A percentile compares a stretch with the other conserved stretches of the same genome.
phyloP scores from a whole-genome alignment of 2,329 filamentous ascomycete species.

The Aspergillus oerlinghausenensis region DNA sequence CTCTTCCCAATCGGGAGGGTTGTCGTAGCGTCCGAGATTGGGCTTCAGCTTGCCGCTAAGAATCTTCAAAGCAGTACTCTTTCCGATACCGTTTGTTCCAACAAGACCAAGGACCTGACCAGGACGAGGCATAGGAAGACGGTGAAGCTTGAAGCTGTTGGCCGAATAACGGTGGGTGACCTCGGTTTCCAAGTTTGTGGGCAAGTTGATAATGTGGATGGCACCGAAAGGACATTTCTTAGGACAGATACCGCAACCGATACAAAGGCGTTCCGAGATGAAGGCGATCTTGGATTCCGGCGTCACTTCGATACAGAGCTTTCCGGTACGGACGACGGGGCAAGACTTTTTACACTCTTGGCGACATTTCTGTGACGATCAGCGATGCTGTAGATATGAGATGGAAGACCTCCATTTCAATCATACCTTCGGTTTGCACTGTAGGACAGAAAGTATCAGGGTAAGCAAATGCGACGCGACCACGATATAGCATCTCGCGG shows the following conservation, averaged over 20 bases:
- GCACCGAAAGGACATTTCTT: slow-evolving; percentile 99
- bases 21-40: slow-evolving; percentile 89
- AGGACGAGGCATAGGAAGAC: slow-evolving; percentile 89
- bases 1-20: slow-evolving; percentile 98
- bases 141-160: slow-evolving; percentile 99
- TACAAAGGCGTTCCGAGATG: slow-evolving; percentile 93
- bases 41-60: slow-evolving; percentile 98
- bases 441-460: slow-evolving; percentile 28
- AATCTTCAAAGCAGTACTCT: slow-evolving; percentile 99
- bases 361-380: slow-evolving; percentile 73
- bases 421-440: slow-evolving; percentile 83
- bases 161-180: slow-evolving; percentile 98
- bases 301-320: slow-evolving; percentile 92
- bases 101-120: slow-evolving; percentile 95
- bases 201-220: slow-evolving; percentile 99
- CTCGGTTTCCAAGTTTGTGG: slow-evolving; percentile 96
- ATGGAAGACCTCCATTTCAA: neutral
- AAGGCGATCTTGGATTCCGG: slow-evolving; percentile 90
- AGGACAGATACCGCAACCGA: slow-evolving; percentile 98
- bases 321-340: slow-evolving; percentile 93
- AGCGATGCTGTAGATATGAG: slow-evolving; percentile 11
- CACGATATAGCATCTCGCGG: slow-evolving; percentile 38
- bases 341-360: slow-evolving; percentile 99
- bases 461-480: slow-evolving; percentile 34
- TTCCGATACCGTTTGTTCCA: slow-evolving; percentile 99